Evolutionary conservation across 768 basidiomycete genomes (phyloP), one percentile per base, ranked within the genome.

Genomic region (Collybiopsis luxurians): DNA sequence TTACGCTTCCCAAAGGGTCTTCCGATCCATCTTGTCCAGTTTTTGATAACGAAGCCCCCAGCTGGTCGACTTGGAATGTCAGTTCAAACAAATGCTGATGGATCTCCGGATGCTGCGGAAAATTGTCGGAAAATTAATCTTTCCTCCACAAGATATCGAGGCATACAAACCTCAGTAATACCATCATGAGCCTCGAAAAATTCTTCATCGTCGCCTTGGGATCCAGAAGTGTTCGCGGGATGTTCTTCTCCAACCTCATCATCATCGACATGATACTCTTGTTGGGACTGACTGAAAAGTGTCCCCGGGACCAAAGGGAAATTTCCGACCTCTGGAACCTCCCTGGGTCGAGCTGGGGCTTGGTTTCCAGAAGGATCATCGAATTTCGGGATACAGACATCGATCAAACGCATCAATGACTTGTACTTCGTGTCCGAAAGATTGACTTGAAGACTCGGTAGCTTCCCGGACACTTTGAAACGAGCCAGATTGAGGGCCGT

Each of bases 381-480:
- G 62, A 98, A 88, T 57, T 87, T 82, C 13, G 97, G 97, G 38
- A 98, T 86, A 27, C 87, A 84, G 26, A 95, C 86, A 64, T 98
- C 95, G 63, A 98, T 82, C 56, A 98, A 77, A 9, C 92, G 85
- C 91, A 99, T 93, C 43, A 98, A 72, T 1, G 87, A 82, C 72
- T 95, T 89, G 72, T 96, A 96, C 69, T 95, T 96, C 7, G 83
- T 83, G 64, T 94, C 92, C 21, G 92, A 94, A 44, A 95, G 73
- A 69, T 99, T 98, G 68, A 97, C 79, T 65, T 90, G 89, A 10
- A 99, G 78, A 28, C 83, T 83, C 1, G 96, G 95, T 39, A 99
- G 75, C 58, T 86, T 87, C 7, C 95, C 97, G 0, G 92, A 84
- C 48, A 98, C 78, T 70, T 95, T 98, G 79, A 98, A 90, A 38